phyloP scores from a whole-genome alignment of 257 asterid species.

The Scutellaria galericulata region DNA sequence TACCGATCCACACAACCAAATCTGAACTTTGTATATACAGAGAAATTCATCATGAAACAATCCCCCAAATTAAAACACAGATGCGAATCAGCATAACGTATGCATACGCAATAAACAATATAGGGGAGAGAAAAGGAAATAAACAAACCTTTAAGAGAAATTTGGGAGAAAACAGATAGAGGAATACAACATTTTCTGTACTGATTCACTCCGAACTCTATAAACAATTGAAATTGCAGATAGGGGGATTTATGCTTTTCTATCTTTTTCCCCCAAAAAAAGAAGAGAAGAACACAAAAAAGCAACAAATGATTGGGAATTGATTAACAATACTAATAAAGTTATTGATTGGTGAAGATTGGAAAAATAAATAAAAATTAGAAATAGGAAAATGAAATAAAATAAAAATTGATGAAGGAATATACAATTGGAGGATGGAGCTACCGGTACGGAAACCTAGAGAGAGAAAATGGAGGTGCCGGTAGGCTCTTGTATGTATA shows the following conservation, averaged over 20 bases:
- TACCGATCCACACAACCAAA: constrained; percentile 31
- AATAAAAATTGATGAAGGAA: constrained; percentile 22
- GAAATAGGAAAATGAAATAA: no score
- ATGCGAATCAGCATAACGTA: constrained; percentile 31
- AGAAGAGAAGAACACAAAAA: constrained; percentile 33
- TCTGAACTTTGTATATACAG: constrained; percentile 9
- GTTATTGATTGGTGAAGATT: not conserved
- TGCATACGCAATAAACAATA: constrained; percentile 1
- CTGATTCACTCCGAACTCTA: constrained; percentile 36
- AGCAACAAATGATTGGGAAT: constrained; percentile 38
- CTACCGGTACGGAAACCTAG: constrained; percentile 38
- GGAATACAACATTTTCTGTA: constrained; percentile 33
- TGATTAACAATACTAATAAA: not conserved
- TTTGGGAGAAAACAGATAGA: not conserved
- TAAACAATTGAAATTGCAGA: not conserved
- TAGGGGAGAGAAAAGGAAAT: not conserved
- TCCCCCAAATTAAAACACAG: constrained; percentile 16
- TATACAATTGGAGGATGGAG: constrained; percentile 23
- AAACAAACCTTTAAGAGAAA: constrained; percentile 33
- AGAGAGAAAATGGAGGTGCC: constrained; percentile 22
- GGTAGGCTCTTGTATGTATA: not conserved
- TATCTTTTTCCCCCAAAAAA: constrained; percentile 29
- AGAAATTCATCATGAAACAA: constrained; percentile 17
- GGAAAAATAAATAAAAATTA: not conserved
- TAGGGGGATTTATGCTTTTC: constrained; percentile 24